Percentiles rank a stretch among this genome's conserved stretches.
Evolutionary conservation across 2,329 filamentous ascomycete genomes (phyloP).

Genomic region (Aaosphaeria arxii): DNA sequence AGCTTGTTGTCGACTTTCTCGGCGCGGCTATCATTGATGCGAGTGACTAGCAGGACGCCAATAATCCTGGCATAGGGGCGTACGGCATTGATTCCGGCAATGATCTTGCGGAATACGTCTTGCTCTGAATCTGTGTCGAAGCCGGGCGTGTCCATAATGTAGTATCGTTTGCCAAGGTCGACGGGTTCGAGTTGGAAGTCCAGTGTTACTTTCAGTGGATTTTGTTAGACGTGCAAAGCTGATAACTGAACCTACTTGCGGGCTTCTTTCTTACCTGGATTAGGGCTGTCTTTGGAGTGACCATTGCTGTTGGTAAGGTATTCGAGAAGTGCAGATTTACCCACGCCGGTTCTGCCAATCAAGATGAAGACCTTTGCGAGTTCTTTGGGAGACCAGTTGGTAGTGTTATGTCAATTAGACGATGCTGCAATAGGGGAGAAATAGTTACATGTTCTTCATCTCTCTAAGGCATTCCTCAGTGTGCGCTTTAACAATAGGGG

Average conservation of each 20-base stretch:
- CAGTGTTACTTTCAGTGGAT: neutral
- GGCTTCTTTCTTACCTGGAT: neutral
- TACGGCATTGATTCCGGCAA: constrained; percentile 1
- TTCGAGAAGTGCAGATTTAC: neutral
- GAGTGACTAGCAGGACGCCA: constrained; percentile 1
- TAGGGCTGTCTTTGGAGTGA: neutral
- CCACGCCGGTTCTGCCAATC: neutral
- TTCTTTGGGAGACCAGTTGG: neutral
- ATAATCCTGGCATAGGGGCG: constrained; percentile 1
- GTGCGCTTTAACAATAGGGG: neutral
- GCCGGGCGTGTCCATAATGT: constrained; percentile 3
- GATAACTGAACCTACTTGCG: neutral
- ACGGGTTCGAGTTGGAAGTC: neutral
- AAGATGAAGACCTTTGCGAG: neutral
- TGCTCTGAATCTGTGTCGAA: constrained; percentile 1
- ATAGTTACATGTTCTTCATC: neutral
- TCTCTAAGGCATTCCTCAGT: neutral
- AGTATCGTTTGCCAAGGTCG: constrained; percentile 1
- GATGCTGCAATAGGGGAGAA: neutral
- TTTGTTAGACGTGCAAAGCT: neutral
- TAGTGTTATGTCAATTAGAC: neutral
- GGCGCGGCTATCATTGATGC: neutral
- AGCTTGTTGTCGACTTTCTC: constrained; percentile 1
- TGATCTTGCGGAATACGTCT: neutral
- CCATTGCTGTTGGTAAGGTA: neutral